A percentile compares a stretch with the other conserved stretches of the same genome.
Evolutionary conservation across 2,329 filamentous ascomycete genomes (phyloP).

Genomic region (Fusarium sp.): DNA sequence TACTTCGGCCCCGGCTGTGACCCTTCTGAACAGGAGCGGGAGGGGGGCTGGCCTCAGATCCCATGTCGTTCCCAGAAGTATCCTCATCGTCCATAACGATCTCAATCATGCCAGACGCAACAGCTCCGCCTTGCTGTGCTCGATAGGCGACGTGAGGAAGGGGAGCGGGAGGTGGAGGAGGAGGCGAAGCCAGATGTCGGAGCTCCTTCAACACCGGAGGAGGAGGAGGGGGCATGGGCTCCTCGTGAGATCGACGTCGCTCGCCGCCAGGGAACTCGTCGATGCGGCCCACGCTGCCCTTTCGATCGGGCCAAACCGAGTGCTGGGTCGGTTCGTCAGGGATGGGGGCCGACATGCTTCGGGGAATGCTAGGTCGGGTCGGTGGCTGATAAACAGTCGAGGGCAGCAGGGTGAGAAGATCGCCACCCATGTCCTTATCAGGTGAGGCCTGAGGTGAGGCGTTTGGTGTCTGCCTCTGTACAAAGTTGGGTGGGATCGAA

Average conservation of each 20-base stretch:
- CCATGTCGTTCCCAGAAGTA: constrained; percentile 35
- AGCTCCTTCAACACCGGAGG: constrained; percentile 70
- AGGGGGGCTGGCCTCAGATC: constrained; percentile 38
- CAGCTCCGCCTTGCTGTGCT: constrained; percentile 56
- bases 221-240: constrained; percentile 62
- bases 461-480: constrained; percentile 54
- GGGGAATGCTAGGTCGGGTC: constrained; percentile 58
- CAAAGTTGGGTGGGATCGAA: constrained; percentile 60
- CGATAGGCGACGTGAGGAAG: constrained; percentile 56
- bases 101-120: constrained; percentile 69
- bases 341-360: constrained; percentile 71
- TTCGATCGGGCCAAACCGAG: constrained; percentile 44
- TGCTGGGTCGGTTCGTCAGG: constrained; percentile 50
- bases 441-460: constrained; percentile 51
- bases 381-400: constrained; percentile 71
- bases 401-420: constrained; percentile 62
- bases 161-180: constrained; percentile 70
- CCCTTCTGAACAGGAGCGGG: constrained; percentile 54
- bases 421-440: constrained; percentile 43
- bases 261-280: constrained; percentile 56
- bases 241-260: constrained; percentile 61
- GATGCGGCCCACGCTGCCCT: constrained; percentile 55
- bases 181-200: constrained; percentile 69
- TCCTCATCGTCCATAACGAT: constrained; percentile 74
- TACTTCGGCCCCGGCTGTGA: constrained; percentile 68